phyloP scores from a whole-genome alignment of 2,329 filamentous ascomycete species.

The Arthroderma uncinatum region DNA sequence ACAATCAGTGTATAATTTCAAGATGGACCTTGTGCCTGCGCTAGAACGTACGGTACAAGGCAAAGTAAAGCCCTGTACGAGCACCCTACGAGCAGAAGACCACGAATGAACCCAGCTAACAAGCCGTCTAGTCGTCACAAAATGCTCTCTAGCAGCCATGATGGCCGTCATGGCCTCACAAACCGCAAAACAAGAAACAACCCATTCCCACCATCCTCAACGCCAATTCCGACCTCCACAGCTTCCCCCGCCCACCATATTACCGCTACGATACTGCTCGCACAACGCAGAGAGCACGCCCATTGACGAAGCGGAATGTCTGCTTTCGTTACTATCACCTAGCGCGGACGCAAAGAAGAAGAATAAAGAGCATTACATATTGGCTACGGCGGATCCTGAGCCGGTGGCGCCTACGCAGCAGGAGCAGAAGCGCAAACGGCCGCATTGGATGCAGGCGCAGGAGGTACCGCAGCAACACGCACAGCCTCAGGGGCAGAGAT shows the following conservation, averaged over 20 bases:
- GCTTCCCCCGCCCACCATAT: constrained; percentile 35
- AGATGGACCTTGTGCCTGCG: constrained; percentile 73
- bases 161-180: constrained; percentile 29
- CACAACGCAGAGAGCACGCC: constrained; percentile 34
- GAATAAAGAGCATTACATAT: constrained; percentile 40
- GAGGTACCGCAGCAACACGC: constrained; percentile 13
- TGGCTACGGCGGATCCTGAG: constrained; percentile 32
- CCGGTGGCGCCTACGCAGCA: background rate
- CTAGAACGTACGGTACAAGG: constrained; percentile 77
- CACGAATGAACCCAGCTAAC: background rate
- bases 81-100: background rate
- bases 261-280: constrained; percentile 39
- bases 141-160: constrained; percentile 42
- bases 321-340: constrained; percentile 35
- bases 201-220: constrained; percentile 16
- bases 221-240: constrained; percentile 32
- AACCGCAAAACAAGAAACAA: constrained; percentile 15
- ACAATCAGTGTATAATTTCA: constrained; percentile 66
- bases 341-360: constrained; percentile 29
- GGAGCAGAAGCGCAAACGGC: constrained; percentile 19
- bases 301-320: constrained; percentile 36
- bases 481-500: constrained; percentile 20
- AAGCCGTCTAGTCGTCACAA: constrained; percentile 57
- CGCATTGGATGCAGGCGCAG: constrained; percentile 13
- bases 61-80: constrained; percentile 66